Evolutionary conservation across 1,139 yeast genomes (phyloP), one percentile per base, ranked within the genome.

Genomic region (Scheffersomyces segobiensis): DNA sequence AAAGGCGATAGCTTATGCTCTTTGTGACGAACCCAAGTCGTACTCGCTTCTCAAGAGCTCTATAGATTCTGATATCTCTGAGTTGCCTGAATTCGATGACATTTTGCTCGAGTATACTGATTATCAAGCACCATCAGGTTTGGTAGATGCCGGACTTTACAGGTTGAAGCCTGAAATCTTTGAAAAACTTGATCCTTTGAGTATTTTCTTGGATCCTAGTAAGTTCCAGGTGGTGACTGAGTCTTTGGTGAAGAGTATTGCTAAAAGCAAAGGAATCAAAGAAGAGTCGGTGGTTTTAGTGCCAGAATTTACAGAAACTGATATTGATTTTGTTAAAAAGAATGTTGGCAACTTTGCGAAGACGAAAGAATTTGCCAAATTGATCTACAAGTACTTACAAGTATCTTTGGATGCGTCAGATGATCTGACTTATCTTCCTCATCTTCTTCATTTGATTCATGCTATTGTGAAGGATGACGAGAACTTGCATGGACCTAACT

Each of bases 391-490:
- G 65, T 71, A 86, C 21, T 71, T 89, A 18, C 84, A 83, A 57
- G 78, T 79, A 49, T 79, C 89, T 0, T 73, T 87, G 46, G 80
- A 79, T 55, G 67, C 76, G 0, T 80, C 81, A n/a, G 83, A 83
- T 56, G 86, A 84, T n/a, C n/a, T n/a, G 54, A 75, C 84, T 0
- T 87, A 76, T 64, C 71, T 88, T 53, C 83, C 86, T 17, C 87
- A 85, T 55, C 67, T 87, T n/a, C 77, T 89, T 52, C 95, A 89
- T 65, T 77, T 89, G 58, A 62, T 88, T 2, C 92, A 89, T 73
- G 93, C 89, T 3, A 77, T 87, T 5, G 68, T 89, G 32, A 60
- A 80, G 21, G 92, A 89, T 68, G 85, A 84, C 60, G 87, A 82
- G 60, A 59, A 67, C 1, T 62, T 78, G 1, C 69, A 77, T 61